Evolutionary conservation across 1,139 yeast genomes (phyloP), one percentile per base, ranked within the genome.

Genomic region (Blastobotrys arbuscula): DNA sequence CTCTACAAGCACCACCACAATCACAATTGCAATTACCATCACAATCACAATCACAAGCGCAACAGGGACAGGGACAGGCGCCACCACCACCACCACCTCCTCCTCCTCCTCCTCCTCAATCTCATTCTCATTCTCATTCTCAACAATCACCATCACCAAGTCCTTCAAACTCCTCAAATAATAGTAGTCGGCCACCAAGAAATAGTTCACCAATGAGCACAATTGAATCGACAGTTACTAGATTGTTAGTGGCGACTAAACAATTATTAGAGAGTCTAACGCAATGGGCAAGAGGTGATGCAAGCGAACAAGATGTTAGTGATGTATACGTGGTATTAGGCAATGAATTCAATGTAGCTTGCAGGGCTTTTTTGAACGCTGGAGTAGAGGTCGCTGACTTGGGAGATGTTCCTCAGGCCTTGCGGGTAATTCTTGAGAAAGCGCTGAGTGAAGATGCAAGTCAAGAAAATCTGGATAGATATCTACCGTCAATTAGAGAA

Each of bases 241-340:
- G 88, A 53, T 73, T 90, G 21, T 73, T 94, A 46, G 92, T 90
- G 30, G 86, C 96, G 1, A 90, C 97, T 0, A 90, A 90, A 59
- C 92, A 87, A 53, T 72, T 94, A 15, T 72, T 92, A 15, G 96
- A 87, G 59, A 78, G 89, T 33, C 71, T 94, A 48, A 88, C 95
- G 0, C 89, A 81, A 55, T 94, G 99, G 99, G 92, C 98, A 1
- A 76, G 81, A 52, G 80, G 78, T 26, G 77, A 78, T 33, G 90
- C 88, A 2, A 77, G 83, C 35, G 97, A 90, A 49, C 80, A 80
- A 51, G 88, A 79, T 56, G 97, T 94, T 2, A 87, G 96, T 2
- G 90, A 89, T 63, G 86, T 92, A 5, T 94, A 89, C 64, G 98
- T 94, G 13, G 84, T 81, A 56, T 74, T 94, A 35, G 98, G 98